Evolutionary conservation across 1,284 basidiomycete species (phyloP), one percentile per base, ranked within the genome.

Genomic region (Ganoderma sinense): DNA sequence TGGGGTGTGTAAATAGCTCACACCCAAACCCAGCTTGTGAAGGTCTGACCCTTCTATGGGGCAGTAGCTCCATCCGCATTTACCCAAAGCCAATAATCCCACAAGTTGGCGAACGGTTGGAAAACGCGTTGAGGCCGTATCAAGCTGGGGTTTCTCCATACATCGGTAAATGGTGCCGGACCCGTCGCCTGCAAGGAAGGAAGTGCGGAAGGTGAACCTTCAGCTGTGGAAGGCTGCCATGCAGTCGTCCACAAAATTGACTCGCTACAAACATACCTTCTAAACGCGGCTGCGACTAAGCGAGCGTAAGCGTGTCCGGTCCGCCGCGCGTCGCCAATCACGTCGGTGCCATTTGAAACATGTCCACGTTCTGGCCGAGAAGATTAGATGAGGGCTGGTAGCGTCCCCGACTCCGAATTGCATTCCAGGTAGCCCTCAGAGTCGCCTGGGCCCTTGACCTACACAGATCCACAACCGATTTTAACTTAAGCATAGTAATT

Each of bases 231-330:
- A 10, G 14, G 14, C 26, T 31, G 26, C 53, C 29, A 16, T 56
- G 53, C 18, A 56, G 48, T 23, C 53, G 53, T 16, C 53, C 53
- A 18, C 29, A 20, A 26, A 56, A 16, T 31, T 18, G 23, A 16
- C 39, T 61, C 59, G 39, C 59, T 61, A 61, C 39, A 40, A 61
- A 61, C 40, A 29, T 61, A 41, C 59, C 59, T 43, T 18, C 39
- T 43, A 61, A 41, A 61, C 39, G 39, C 40, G 59, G 59, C 23
- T 61, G 39, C 13, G 11, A 23, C 36, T n/a, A 20, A 59, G 20
- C 8, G 33, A n/a, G 20, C 56, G 39, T 29, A 1, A 39, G 33
- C 56, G 31, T 56, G 4, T 16, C 53, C 26, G 29, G 53, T 13
- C 53, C 53, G 31, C 29, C 18, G 45, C 14, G 14, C 18, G 18